A percentile compares a stretch with the other conserved stretches of the same genome.
Evolutionary conservation across 139 green algal species (phyloP).

Genomic region (Yamagishiella unicocca): DNA sequence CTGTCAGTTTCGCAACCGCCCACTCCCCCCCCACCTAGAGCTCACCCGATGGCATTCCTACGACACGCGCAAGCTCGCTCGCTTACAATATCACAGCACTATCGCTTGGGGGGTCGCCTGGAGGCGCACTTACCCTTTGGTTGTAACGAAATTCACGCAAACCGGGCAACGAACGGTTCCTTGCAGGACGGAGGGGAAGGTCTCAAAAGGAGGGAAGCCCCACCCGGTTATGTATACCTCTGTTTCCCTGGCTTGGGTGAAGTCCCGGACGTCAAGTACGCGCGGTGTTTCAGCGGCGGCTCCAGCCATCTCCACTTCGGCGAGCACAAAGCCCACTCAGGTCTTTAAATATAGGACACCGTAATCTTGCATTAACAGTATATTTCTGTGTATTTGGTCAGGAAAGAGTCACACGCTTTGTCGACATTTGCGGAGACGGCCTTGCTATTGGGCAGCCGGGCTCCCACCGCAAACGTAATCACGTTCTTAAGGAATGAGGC

Average conservation of each 20-base stretch:
- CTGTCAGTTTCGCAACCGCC: no score
- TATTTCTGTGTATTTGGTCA: no score
- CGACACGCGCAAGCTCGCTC: not conserved
- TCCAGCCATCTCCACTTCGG: no score
- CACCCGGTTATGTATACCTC: not conserved
- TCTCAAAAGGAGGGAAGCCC: not conserved
- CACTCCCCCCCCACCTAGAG: not conserved
- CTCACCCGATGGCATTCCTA: not conserved
- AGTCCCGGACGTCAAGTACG: slow-evolving; percentile 13
- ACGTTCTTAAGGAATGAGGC: no score
- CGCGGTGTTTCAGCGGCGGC: slow-evolving; percentile 8
- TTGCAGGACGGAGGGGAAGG: not conserved
- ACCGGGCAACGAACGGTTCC: not conserved
- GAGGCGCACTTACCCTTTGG: not conserved
- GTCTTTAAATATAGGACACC: no score
- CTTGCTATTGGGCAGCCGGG: no score
- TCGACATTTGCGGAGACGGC: no score
- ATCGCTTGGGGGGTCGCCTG: not conserved
- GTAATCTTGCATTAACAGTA: no score
- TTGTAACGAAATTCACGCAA: not conserved
- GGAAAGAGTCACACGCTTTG: no score
- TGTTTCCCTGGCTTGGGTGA: not conserved
- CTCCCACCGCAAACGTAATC: no score
- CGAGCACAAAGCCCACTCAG: no score
- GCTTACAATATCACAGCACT: not conserved